These are phyloP conservation scores for Ophiostoma ulmi DNA, from an alignment of 2,329 filamentous ascomycete species.

Conservation along the genomic window DNA sequence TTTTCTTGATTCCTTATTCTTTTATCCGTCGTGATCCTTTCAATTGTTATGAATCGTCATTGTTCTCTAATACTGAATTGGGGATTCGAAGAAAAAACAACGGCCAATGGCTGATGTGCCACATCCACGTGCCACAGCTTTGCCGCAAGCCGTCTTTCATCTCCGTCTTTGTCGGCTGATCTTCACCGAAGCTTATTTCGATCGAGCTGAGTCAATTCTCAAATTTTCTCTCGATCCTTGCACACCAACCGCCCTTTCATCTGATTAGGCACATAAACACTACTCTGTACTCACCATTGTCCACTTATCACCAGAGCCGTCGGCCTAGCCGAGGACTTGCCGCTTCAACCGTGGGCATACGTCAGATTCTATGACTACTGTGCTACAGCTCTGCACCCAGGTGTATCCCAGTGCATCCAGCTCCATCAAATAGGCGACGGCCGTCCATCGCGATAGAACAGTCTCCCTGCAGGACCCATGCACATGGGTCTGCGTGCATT, in stretches of 20 bases:
- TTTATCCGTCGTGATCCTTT: background rate
- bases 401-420: background rate
- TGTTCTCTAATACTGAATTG: background rate
- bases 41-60: no score
- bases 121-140: background rate
- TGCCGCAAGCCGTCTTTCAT: background rate
- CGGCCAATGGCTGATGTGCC: background rate
- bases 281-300: background rate
- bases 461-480: background rate
- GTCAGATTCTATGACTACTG: background rate
- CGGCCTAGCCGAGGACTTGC: conserved; percentile 4
- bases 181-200: background rate
- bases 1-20: no score
- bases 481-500: background rate
- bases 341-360: conserved; percentile 1
- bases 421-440: background rate
- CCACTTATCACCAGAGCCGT: background rate
- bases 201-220: background rate
- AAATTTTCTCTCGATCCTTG: background rate
- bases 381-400: background rate
- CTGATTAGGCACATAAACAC: background rate
- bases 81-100: background rate
- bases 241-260: background rate
- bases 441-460: background rate
- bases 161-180: background rate